Conservation (phyloP, 2,329 filamentous ascomycete species). For the Cladosporium cucumerinum region DNA sequence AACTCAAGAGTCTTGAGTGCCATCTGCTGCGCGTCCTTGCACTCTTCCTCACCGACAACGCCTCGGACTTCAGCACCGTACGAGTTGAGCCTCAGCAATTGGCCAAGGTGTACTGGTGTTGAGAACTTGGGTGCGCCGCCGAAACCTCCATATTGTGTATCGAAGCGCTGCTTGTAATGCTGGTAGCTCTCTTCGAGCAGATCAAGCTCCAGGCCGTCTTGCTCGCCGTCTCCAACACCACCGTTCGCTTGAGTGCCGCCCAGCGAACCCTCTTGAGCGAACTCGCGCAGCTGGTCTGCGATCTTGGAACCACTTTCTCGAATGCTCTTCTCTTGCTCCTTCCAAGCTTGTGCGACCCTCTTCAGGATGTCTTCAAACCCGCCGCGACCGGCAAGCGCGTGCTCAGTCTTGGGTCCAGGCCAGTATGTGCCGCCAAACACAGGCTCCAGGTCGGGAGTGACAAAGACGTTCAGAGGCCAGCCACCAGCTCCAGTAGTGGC, state of each 20-base stretch:
- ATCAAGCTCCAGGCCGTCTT: conserved; percentile 80
- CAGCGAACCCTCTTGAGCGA: conserved; percentile 82
- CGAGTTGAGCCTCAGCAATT: conserved; percentile 70
- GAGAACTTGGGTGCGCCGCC: conserved; percentile 76
- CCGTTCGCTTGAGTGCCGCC: conserved; percentile 28
- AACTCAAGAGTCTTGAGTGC: conserved; percentile 74
- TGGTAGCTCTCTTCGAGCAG: conserved; percentile 85
- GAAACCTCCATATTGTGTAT: conserved; percentile 76
- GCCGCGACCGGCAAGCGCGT: conserved; percentile 53
- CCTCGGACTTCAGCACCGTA: conserved; percentile 73
- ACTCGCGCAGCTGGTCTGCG: conserved; percentile 74
- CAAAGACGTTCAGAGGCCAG: conserved; percentile 95
- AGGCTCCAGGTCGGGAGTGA: conserved; percentile 87
- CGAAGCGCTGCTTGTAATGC: conserved; percentile 77
- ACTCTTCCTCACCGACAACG: conserved; percentile 81
- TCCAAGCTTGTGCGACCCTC: conserved; percentile 74
- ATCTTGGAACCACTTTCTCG: conserved; percentile 81
- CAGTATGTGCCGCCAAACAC: conserved; percentile 97
- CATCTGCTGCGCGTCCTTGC: conserved; percentile 70
- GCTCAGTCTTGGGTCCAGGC: conserved; percentile 69
- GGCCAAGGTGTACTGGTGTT: conserved; percentile 78
- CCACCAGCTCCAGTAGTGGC: conserved; percentile 86
- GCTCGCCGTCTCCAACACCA: conserved; percentile 36
- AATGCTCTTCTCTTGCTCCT: conserved; percentile 77
- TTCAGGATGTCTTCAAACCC: conserved; percentile 79